Percentiles rank a stretch among this genome's conserved stretches.
Evolutionary conservation across 495 filamentous ascomycete genomes (phyloP).

Genomic region (Neurospora sp.): DNA sequence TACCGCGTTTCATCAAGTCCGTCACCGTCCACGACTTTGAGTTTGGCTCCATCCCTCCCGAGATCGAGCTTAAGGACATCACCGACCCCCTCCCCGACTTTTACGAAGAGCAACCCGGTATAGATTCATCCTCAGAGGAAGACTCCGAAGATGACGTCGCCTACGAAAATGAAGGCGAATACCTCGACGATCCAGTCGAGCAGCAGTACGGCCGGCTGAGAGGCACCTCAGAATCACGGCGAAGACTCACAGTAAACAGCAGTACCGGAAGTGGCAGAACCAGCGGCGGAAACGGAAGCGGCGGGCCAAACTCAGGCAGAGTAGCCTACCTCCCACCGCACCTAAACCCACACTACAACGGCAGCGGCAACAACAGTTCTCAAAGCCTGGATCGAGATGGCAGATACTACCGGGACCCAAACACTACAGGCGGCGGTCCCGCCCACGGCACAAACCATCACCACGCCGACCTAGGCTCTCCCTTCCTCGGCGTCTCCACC

Average conservation of each 20-base stretch:
- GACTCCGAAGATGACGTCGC: conserved; percentile 34
- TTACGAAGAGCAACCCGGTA: conserved; percentile 72
- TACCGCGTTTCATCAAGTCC: conserved; percentile 93
- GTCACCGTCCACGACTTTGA: conserved; percentile 91
- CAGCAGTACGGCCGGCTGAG: conserved; percentile 8
- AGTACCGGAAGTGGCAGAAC: conserved; percentile 4
- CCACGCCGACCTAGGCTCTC: conserved; percentile 46
- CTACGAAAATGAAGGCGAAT: conserved; percentile 21
- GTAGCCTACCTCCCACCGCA: conserved; percentile 20
- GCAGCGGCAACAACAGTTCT: neutral
- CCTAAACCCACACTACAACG: conserved; percentile 15
- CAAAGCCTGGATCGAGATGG: neutral
- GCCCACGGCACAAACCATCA: conserved; percentile 16
- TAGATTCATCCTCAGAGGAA: conserved; percentile 14
- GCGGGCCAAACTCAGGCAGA: neutral
- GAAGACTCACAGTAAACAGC: conserved; percentile 18
- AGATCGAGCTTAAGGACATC: conserved; percentile 89
- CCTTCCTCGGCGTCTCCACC: conserved; percentile 57
- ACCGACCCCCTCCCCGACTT: conserved; percentile 93
- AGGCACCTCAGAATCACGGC: conserved; percentile 10
- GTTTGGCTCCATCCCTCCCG: conserved; percentile 73
- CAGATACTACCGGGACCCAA: neutral
- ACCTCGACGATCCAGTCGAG: conserved; percentile 28
- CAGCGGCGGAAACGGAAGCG: neutral
- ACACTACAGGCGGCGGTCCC: conserved; percentile 5